phyloP scores from a whole-genome alignment of 2,329 filamentous ascomycete genomes.

The Calonectria crousiana region DNA sequence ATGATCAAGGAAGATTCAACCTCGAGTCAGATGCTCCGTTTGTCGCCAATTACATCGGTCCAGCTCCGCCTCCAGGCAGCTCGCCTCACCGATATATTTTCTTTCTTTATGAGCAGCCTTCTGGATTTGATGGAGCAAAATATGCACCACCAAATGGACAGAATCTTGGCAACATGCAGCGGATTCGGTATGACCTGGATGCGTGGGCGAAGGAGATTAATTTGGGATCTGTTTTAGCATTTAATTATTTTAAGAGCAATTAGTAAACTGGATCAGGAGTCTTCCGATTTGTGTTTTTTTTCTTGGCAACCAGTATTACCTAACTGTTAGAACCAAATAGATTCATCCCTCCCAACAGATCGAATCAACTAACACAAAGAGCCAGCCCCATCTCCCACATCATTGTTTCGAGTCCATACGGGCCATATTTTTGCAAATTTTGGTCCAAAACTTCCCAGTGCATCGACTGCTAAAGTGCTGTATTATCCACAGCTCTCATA shows the following conservation, averaged over 20 bases:
- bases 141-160: conserved; percentile 51
- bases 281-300: too few species aligned
- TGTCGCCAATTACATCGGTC: conserved; percentile 56
- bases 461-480: background rate
- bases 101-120: conserved; percentile 61
- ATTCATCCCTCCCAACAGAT: background rate
- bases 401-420: conserved; percentile 10
- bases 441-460: conserved; percentile 15
- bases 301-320: background rate
- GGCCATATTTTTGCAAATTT: background rate
- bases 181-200: conserved; percentile 59
- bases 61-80: conserved; percentile 59
- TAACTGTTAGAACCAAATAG: background rate
- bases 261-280: background rate
- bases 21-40: conserved; percentile 37
- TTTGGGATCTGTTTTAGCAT: conserved; percentile 51
- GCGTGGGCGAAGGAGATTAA: conserved; percentile 59
- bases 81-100: conserved; percentile 63
- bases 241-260: conserved; percentile 35
- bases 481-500: conserved; percentile 16
- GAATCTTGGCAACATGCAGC: conserved; percentile 48
- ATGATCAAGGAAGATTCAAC: conserved; percentile 3
- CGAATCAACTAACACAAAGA: conserved; percentile 7
- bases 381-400: conserved; percentile 6
- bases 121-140: conserved; percentile 32